Percentiles rank a stretch among this genome's conserved stretches.
phyloP scores from a whole-genome alignment of 306 rosid genomes.

The Vigna unguiculata region DNA sequence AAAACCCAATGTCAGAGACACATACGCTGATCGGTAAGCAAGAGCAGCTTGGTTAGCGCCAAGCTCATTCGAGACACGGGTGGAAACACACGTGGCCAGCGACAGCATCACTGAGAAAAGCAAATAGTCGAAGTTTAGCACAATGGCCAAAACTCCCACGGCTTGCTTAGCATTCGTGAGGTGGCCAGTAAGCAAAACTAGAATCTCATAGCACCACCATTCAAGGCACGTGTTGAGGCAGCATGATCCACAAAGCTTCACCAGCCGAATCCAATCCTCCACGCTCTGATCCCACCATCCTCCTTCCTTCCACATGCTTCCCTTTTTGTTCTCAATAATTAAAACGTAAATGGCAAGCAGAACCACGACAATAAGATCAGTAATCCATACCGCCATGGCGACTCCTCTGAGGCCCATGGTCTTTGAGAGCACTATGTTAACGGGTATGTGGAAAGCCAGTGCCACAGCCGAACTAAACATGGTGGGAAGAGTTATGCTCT shows the following conservation, averaged over 20 bases:
- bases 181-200: slow-evolving; percentile 79
- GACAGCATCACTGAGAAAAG: slow-evolving; percentile 80
- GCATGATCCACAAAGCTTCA: slow-evolving; percentile 81
- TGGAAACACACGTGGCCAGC: slow-evolving; percentile 77
- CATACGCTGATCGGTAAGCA: slow-evolving; percentile 63
- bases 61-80: slow-evolving; percentile 80
- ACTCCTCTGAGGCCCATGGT: slow-evolving; percentile 77
- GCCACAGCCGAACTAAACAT: slow-evolving; percentile 75
- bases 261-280: slow-evolving; percentile 66
- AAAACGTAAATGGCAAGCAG: slow-evolving; percentile 61
- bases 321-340: slow-evolving; percentile 51
- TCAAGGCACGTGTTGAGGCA: slow-evolving; percentile 90
- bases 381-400: slow-evolving; percentile 83
- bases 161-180: slow-evolving; percentile 65
- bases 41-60: slow-evolving; percentile 63
- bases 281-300: slow-evolving; percentile 79
- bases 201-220: slow-evolving; percentile 97
- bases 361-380: slow-evolving; percentile 68
- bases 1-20: slow-evolving; percentile 57
- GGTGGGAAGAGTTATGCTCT: slow-evolving; percentile 73
- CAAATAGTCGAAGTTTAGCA: slow-evolving; percentile 78
- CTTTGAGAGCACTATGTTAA: slow-evolving; percentile 67
- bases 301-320: slow-evolving; percentile 60
- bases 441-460: slow-evolving; percentile 72
- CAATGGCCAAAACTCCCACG: slow-evolving; percentile 66